Evolutionary conservation across 2,329 filamentous ascomycete species (phyloP), one percentile per base, ranked within the genome.

Genomic region (Aschersonia sp.): DNA sequence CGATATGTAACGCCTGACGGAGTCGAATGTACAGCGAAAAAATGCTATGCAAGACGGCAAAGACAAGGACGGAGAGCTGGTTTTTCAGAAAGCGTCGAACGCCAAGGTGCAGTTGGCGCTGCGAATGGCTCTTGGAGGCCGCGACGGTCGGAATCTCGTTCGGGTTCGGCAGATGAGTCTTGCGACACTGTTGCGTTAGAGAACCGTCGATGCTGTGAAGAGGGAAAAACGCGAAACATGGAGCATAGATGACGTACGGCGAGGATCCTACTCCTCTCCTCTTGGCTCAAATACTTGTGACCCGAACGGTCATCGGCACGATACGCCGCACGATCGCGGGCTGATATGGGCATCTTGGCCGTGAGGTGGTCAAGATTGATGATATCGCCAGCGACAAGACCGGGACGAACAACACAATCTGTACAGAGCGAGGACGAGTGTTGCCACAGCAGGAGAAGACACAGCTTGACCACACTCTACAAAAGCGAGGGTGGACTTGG

Each of bases 1-100:
- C 74, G 7, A 83, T 78, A 62, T 90, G 83, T 68, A 87, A 92
- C 48, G 80, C 78, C 60, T 87, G 81, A 49, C 89, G 81, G 50
- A 87, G 67, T 52, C 88, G 84, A 55, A 96, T 83, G 63, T 92
- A 94, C 54, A 97, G 70, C 6, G 87, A 90, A 68, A 95, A 97
- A 55, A 95, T 62, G 52, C 83, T 75, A 59, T 95, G 87, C 54
- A 90, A 71, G 49, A 85, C 57, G 51, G 76, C 73, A 63, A 83
- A 88, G 50, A 87, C 62, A 41, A 87, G 62, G 47, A 80, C 62
- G 63, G 87, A 75, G 42, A 89, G 63, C 58, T 83, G 76, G 47
- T 68, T 69, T 51, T 69, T 71, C 42, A 87, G 56, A 57, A 85
- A 79, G 48, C 73, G 73, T 51, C 79, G 75, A 50, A 85, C 60